Evolutionary conservation across 164 flowering plant genomes (phyloP).

Genomic region (Vitis cinerea): DNA sequence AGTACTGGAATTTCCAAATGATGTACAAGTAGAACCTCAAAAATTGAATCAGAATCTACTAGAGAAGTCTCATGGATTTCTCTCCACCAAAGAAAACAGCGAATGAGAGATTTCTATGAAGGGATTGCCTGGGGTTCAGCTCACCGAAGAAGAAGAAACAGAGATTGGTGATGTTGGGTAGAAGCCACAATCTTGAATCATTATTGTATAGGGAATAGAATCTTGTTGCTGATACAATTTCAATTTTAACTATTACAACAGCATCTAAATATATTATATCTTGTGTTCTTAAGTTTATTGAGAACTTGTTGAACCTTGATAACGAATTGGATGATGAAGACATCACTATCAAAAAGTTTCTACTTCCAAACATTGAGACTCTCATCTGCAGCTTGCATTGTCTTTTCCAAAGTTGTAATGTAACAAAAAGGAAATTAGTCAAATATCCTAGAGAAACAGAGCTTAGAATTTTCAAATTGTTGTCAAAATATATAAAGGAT

Average conservation of each 20-base stretch:
- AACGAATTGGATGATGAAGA: constrained; percentile 43
- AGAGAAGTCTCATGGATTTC: constrained; percentile 16
- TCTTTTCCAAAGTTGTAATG: constrained; percentile 40
- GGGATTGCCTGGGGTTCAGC: constrained; percentile 1
- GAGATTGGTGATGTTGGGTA: constrained; percentile 76
- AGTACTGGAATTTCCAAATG: constrained; percentile 19
- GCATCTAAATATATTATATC: constrained; percentile 64
- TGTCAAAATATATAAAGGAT: constrained; percentile 59
- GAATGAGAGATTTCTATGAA: constrained; percentile 40
- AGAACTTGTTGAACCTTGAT: constrained; percentile 72
- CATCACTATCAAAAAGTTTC: constrained; percentile 29
- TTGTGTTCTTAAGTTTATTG: constrained; percentile 68
- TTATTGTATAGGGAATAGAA: constrained; percentile 49
- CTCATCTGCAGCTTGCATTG: constrained; percentile 62
- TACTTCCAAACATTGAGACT: constrained; percentile 51
- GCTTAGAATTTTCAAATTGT: constrained; percentile 54
- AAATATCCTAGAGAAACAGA: constrained; percentile 53
- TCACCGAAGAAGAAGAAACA: constrained; percentile 42
- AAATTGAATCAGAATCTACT: constrained; percentile 3
- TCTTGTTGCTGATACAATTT: constrained; percentile 76
- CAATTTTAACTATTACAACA: constrained; percentile 57
- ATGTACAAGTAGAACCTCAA: constrained; percentile 12
- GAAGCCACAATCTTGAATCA: constrained; percentile 59
- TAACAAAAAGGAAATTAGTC: constrained; percentile 47
- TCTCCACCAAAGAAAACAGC: constrained; percentile 17